These are phyloP conservation scores for Lipomyces yamanashiensis DNA, from an alignment of 805 yeast genomes.

Conservation along the genomic window DNA sequence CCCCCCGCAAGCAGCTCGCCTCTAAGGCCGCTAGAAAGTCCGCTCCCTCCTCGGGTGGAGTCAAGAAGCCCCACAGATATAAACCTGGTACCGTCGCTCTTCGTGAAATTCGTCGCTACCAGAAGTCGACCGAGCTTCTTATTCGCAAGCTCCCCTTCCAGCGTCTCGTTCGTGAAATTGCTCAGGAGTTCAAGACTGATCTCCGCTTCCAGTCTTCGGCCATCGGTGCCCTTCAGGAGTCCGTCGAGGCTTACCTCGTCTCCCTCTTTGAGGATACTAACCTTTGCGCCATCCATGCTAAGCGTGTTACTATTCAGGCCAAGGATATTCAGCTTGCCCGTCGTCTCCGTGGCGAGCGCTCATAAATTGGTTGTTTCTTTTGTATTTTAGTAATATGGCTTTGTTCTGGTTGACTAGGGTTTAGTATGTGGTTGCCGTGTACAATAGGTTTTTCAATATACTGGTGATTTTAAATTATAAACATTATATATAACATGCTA, in stretches of 20 bases:
- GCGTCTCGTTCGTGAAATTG: slow-evolving; percentile 87
- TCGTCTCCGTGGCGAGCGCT: slow-evolving; percentile 78
- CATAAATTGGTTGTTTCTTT: slow-evolving; percentile 25
- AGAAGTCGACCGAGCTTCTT: slow-evolving; percentile 83
- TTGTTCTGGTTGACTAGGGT: slow-evolving; percentile 20
- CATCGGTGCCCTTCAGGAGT: slow-evolving; percentile 88
- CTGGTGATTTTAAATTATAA: slow-evolving; percentile 15
- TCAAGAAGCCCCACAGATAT: slow-evolving; percentile 91
- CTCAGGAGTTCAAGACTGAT: slow-evolving; percentile 85
- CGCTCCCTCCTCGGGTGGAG: slow-evolving; percentile 83
- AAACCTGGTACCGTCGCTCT: slow-evolving; percentile 95
- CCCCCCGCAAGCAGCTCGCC: slow-evolving; percentile 90
- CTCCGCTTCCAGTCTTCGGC: slow-evolving; percentile 89
- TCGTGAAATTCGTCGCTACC: slow-evolving; percentile 91
- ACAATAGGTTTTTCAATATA: slow-evolving; percentile 35
- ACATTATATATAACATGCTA: neutral
- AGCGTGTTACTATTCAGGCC: slow-evolving; percentile 92
- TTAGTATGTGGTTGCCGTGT: slow-evolving; percentile 24
- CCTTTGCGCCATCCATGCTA: slow-evolving; percentile 91
- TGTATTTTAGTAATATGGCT: slow-evolving; percentile 12
- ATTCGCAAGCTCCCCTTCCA: slow-evolving; percentile 91
- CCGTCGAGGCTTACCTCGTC: slow-evolving; percentile 86
- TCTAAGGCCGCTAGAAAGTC: slow-evolving; percentile 91
- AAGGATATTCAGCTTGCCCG: slow-evolving; percentile 89
- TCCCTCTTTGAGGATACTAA: slow-evolving; percentile 87